Percentiles rank a stretch among this genome's conserved stretches.
Evolutionary conservation across 2,329 filamentous ascomycete species (phyloP).

Genomic region (Colletotrichum theobromicola): DNA sequence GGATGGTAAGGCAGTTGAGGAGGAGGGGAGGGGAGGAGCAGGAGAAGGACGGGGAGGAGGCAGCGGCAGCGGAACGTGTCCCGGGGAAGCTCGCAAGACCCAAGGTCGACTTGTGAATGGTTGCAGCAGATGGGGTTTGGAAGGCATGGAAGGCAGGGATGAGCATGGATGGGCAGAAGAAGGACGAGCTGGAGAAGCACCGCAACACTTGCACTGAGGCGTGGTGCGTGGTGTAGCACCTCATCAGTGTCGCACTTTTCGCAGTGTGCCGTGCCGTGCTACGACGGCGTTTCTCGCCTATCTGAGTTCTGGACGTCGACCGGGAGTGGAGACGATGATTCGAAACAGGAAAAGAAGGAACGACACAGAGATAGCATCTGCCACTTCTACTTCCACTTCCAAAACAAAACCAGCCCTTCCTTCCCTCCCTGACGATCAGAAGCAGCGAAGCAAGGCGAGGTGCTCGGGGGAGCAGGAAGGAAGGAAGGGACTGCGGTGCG

Average conservation of each 20-base stretch:
- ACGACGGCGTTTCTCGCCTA: slow-evolving; percentile 7
- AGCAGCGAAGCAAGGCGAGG: neutral
- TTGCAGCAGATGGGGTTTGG: neutral
- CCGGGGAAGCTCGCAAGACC: neutral
- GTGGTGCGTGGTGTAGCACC: neutral
- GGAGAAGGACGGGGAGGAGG: neutral
- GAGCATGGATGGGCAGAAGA: neutral
- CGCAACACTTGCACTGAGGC: neutral
- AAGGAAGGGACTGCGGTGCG: neutral
- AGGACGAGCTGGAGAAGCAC: neutral
- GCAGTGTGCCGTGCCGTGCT: neutral
- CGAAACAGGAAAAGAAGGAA: slow-evolving; percentile 16
- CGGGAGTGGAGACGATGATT: neutral
- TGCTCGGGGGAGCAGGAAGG: neutral
- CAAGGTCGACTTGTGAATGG: neutral
- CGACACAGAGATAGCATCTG: neutral
- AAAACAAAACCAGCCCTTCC: neutral
- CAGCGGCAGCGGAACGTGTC: neutral
- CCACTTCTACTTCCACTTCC: neutral
- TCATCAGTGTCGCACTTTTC: neutral
- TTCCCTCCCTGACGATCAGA: neutral
- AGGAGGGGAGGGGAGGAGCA: neutral
- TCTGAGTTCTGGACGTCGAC: slow-evolving; percentile 2
- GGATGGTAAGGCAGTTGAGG: too few relatives aligned
- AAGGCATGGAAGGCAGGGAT: neutral